A percentile compares a stretch with the other conserved stretches of the same genome.
These are phyloP conservation scores for Chlorella ohadii DNA, from an alignment of 139 green algal genomes.

Conservation along the genomic window DNA sequence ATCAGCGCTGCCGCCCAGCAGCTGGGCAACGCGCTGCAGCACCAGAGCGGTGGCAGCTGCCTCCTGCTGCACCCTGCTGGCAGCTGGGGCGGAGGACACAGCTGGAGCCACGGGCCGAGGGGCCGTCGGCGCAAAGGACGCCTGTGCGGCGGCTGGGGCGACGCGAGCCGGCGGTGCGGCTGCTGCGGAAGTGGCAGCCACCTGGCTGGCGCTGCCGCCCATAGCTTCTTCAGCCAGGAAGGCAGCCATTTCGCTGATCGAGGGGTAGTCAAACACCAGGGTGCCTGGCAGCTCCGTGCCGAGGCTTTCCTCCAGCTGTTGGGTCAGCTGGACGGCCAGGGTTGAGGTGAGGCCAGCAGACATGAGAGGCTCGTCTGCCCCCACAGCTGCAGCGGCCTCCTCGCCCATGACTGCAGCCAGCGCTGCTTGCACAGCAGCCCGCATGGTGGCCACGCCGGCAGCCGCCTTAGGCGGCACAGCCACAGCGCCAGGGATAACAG, in stretches of 20 bases:
- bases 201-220: neutral
- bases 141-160: neutral
- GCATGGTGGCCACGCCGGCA: neutral
- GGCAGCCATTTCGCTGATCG: constrained; percentile 37
- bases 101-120: no score
- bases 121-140: neutral
- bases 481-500: no score
- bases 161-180: neutral
- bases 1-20: neutral
- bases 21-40: neutral
- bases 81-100: no score
- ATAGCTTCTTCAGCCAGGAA: constrained; percentile 31
- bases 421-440: neutral
- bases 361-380: constrained; percentile 58
- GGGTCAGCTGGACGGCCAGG: constrained; percentile 44
- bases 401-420: neutral
- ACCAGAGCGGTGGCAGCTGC: constrained; percentile 1
- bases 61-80: neutral
- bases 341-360: constrained; percentile 68
- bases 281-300: constrained; percentile 42
- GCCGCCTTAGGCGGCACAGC: neutral
- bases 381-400: neutral
- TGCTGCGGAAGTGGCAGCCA: neutral
- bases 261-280: constrained; percentile 68
- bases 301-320: constrained; percentile 30